These are phyloP conservation scores for Cystobasidium sp. DNA, from an alignment of 1,284 basidiomycete species.

Conservation along the genomic window DNA sequence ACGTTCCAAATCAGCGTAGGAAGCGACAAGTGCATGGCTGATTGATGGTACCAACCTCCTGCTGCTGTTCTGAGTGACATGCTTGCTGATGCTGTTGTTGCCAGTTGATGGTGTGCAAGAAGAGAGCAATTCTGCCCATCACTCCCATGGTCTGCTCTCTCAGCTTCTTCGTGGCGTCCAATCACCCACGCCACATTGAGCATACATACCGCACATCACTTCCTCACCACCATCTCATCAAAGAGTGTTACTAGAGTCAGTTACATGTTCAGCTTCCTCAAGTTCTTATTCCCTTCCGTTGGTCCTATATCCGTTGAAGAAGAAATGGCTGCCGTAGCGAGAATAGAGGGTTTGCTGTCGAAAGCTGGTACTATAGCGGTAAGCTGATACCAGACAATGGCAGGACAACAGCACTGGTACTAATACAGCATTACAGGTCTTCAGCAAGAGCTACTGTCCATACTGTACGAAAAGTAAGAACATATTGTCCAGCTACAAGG, in stretches of 20 bases:
- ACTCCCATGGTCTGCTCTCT: neutral
- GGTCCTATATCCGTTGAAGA: conserved; percentile 22
- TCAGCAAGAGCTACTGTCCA: conserved; percentile 30
- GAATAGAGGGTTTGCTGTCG: conserved; percentile 21
- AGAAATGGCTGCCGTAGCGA: conserved; percentile 3
- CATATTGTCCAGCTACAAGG: conserved; percentile 28
- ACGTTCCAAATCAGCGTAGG: neutral
- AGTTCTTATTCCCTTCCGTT: conserved; percentile 19
- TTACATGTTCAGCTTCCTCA: conserved; percentile 36
- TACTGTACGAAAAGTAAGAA: conserved; percentile 34
- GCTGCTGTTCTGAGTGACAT: conserved; percentile 27
- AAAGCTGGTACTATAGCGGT: conserved; percentile 43
- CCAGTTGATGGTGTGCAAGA: neutral
- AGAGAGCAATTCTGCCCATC: neutral
- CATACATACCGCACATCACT: neutral
- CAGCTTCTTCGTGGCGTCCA: neutral
- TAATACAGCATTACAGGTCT: conserved; percentile 12
- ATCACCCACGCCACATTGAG: conserved; percentile 17
- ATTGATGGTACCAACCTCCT: neutral
- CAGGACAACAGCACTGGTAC: too few relatives aligned
- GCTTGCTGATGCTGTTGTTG: neutral
- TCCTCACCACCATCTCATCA: neutral
- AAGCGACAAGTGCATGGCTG: neutral
- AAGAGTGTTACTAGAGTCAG: too few relatives aligned
- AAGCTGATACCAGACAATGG: neutral